Conservation (phyloP, 805 yeast genomes). For the Saturnispora hagleri region DNA sequence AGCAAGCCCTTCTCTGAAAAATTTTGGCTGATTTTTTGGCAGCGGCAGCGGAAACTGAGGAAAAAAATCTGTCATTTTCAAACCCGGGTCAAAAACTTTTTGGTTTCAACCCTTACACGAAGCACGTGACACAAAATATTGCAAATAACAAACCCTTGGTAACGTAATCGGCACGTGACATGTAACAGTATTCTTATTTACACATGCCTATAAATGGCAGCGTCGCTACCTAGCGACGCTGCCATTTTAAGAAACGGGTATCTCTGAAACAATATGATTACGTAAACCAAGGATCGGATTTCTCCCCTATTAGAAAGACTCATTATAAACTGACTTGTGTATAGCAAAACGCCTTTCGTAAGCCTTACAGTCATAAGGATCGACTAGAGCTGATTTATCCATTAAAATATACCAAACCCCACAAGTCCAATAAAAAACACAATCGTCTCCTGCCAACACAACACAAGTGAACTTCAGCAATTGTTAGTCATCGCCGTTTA, state of each 20-base stretch:
- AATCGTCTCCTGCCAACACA: too few relatives aligned
- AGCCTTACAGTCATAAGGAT: background rate
- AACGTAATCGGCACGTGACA: background rate
- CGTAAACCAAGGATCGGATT: background rate
- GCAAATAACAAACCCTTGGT: background rate
- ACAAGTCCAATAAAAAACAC: too few relatives aligned
- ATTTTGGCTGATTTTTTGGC: background rate
- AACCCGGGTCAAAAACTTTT: background rate
- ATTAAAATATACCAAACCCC: too few relatives aligned
- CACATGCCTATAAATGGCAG: too few relatives aligned
- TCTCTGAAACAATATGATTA: background rate
- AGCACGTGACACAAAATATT: conserved; percentile 1
- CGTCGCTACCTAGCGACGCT: background rate
- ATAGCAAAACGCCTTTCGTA: background rate
- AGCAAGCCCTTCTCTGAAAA: background rate
- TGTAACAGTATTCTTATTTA: background rate
- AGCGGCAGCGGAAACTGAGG: background rate
- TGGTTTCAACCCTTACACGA: background rate
- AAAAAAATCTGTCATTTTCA: background rate
- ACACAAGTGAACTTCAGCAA: background rate
- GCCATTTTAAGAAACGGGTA: background rate
- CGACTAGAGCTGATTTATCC: too few relatives aligned
- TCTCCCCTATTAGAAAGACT: background rate
- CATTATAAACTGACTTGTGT: background rate
- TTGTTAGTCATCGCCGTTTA: background rate